These are phyloP conservation scores for Zizania palustris DNA, from an alignment of 202 grass and related monocot genomes.

Conservation along the genomic window DNA sequence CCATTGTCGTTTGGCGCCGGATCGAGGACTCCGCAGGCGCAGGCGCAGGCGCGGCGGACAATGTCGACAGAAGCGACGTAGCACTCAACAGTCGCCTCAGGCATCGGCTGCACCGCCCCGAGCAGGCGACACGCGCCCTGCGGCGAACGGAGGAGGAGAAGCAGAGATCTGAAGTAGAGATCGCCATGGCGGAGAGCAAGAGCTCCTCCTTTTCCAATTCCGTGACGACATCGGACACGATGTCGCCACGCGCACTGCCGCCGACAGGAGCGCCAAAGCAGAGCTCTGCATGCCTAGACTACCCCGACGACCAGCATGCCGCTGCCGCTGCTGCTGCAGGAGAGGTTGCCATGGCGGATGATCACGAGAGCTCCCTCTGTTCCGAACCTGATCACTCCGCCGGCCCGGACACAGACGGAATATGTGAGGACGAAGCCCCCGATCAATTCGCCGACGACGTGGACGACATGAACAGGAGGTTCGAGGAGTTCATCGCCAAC, in stretches of 20 bases:
- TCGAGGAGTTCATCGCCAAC: constrained; percentile 74
- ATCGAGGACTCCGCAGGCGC: neutral
- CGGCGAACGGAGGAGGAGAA: neutral
- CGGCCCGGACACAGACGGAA: neutral
- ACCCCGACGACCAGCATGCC: too few relatives aligned
- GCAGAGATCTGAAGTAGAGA: neutral
- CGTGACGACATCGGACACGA: too few relatives aligned
- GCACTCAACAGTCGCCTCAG: neutral
- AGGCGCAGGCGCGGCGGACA: neutral
- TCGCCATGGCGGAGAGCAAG: neutral
- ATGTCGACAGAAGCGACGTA: neutral
- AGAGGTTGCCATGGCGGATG: neutral
- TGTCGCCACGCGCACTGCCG: too few relatives aligned
- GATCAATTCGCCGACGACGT: neutral
- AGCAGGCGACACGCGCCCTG: neutral
- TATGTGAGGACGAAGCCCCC: neutral
- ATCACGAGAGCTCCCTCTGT: neutral
- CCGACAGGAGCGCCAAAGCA: too few relatives aligned
- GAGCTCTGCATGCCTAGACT: too few relatives aligned
- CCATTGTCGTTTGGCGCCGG: neutral
- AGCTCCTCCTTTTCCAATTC: too few relatives aligned
- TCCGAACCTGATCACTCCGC: too few relatives aligned
- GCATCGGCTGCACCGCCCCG: neutral
- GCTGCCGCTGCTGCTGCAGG: neutral
- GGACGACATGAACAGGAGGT: constrained; percentile 56